phyloP scores from a whole-genome alignment of 441 rosid genomes.

The Gossypium davidsonii region DNA sequence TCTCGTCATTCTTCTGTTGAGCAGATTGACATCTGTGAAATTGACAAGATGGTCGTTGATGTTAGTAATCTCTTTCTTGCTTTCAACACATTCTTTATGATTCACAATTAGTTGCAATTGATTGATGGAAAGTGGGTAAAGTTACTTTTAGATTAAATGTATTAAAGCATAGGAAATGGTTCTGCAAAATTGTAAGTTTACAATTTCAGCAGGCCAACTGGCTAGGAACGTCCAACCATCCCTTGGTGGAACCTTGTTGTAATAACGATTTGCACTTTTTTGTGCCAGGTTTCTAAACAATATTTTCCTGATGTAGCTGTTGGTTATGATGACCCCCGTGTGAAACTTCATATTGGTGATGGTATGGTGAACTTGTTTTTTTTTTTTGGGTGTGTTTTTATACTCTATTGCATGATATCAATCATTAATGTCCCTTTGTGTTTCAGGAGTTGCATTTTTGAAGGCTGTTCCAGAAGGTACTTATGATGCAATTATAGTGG shows the following conservation, averaged over 20 bases:
- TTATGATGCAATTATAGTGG: conserved; percentile 85
- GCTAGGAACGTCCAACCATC: not conserved
- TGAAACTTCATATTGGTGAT: conserved; percentile 69
- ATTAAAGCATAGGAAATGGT: not conserved
- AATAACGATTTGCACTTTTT: not conserved
- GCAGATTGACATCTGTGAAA: conserved; percentile 86
- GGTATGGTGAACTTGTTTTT: conserved; percentile 35
- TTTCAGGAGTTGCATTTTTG: conserved; percentile 79
- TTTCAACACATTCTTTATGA: not conserved
- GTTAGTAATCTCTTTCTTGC: conserved; percentile 42
- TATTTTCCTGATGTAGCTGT: conserved; percentile 76
- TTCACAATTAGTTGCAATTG: not conserved
- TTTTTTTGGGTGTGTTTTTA: not conserved
- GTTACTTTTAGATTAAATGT: not conserved
- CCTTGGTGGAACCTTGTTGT: not conserved
- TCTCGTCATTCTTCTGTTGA: conserved; percentile 73
- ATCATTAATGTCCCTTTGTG: not conserved
- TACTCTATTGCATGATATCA: not conserved
- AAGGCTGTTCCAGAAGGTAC: conserved; percentile 70
- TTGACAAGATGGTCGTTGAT: conserved; percentile 90
- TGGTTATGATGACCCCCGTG: conserved; percentile 86
- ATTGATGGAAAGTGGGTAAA: not conserved
- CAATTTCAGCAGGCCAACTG: not conserved
- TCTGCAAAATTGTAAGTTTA: not conserved
- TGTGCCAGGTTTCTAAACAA: conserved; percentile 66